Evolutionary conservation across 2,329 filamentous ascomycete species (phyloP).

Genomic region (Claviceps cyperi): DNA sequence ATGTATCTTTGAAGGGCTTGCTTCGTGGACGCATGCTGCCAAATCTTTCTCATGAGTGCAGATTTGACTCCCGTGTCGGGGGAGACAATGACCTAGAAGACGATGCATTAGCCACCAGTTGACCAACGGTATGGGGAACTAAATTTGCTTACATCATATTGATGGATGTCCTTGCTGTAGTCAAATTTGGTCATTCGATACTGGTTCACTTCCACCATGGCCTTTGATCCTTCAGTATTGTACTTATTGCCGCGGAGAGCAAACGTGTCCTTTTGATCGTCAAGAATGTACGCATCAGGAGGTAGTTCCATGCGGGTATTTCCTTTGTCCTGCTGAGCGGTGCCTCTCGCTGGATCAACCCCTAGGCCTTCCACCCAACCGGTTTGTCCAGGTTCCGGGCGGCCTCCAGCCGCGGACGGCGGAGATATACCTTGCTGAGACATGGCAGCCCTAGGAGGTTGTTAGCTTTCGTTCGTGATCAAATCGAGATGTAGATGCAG

Average conservation of each 20-base stretch:
- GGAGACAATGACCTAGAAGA: constrained; percentile 47
- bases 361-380: constrained; percentile 22
- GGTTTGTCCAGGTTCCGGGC: constrained; percentile 1
- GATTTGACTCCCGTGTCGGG: constrained; percentile 45
- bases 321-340: constrained; percentile 15
- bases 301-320: constrained; percentile 42
- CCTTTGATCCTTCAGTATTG: constrained; percentile 41
- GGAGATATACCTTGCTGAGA: constrained; percentile 19
- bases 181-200: constrained; percentile 49
- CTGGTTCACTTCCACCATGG: constrained; percentile 53
- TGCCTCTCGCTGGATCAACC: constrained; percentile 28
- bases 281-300: constrained; percentile 36
- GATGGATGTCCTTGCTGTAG: constrained; percentile 50
- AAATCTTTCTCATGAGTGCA: constrained; percentile 60
- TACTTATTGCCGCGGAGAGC: constrained; percentile 25
- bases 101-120: not conserved
- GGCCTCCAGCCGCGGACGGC: constrained; percentile 3
- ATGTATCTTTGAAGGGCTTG: constrained; percentile 32
- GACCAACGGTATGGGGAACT: not conserved
- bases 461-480: not conserved
- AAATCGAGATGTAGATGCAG: not conserved
- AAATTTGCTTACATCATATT: constrained; percentile 62
- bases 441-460: constrained; percentile 10
- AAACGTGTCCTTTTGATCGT: constrained; percentile 21
- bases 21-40: constrained; percentile 51